Conservation (phyloP, 306 rosid genomes). For the Ochetophila trinervis region DNA sequence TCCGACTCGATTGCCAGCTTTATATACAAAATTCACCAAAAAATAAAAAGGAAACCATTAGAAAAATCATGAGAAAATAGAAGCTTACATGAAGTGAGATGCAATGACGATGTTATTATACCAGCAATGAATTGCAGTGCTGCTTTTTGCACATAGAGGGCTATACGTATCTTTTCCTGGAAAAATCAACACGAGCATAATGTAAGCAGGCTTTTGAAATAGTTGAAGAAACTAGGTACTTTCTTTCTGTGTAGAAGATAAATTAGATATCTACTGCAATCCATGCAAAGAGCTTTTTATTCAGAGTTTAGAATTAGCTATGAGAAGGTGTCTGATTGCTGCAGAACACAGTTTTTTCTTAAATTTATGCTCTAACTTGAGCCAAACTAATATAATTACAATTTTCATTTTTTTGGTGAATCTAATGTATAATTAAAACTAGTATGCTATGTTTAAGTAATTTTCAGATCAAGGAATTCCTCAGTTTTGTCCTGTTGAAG, state of each 20-base stretch:
- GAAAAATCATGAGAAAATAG: not conserved
- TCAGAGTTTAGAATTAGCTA: not conserved
- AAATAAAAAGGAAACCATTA: not conserved
- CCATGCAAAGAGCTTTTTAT: not conserved
- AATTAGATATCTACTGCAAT: not conserved
- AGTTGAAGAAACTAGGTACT: not conserved
- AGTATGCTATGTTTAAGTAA: no score
- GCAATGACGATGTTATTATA: constrained; percentile 22
- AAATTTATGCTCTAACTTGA: no score
- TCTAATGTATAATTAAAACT: no score
- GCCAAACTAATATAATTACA: no score
- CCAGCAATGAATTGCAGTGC: constrained; percentile 75
- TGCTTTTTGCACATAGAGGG: constrained; percentile 72
- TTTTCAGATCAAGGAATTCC: no score
- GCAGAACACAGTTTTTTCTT: no score
- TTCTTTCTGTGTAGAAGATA: not conserved
- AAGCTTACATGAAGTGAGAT: not conserved
- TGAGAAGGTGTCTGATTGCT: no score
- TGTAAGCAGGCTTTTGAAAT: constrained; percentile 11
- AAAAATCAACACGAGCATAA: constrained; percentile 26
- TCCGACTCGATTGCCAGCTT: constrained; percentile 52
- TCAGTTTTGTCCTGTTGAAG: no score
- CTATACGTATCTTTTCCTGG: constrained; percentile 76
- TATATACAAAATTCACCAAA: not conserved
- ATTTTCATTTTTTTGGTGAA: no score